phyloP scores from a whole-genome alignment of 208 protist genomes.

The Strigomonas galati region DNA sequence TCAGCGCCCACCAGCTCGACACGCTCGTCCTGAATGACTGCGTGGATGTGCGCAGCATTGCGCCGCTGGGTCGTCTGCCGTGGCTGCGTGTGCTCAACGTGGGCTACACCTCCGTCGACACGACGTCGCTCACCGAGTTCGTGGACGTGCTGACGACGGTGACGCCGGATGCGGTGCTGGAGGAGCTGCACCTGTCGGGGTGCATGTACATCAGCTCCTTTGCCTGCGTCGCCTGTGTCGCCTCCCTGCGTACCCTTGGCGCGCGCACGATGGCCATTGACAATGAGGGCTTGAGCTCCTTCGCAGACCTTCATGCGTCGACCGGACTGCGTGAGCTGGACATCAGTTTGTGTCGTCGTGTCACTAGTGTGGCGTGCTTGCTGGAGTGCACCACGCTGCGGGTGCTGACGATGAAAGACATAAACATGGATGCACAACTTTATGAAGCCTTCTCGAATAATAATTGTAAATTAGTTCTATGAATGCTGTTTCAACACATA shows the following conservation, averaged over 20 bases:
- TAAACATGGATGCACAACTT: too few species aligned
- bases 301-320: slow-evolving; percentile 2
- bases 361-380: slow-evolving; percentile 18
- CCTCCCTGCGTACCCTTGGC: slow-evolving; percentile 22
- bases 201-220: slow-evolving; percentile 30
- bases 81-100: slow-evolving; percentile 18
- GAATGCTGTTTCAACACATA: background rate
- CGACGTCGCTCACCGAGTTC: slow-evolving; percentile 22
- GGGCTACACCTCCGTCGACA: slow-evolving; percentile 28
- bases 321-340: slow-evolving; percentile 20
- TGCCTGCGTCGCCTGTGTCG: slow-evolving; percentile 18
- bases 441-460: too few species aligned
- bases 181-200: slow-evolving; percentile 19
- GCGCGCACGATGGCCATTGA: slow-evolving; percentile 12
- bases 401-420: background rate
- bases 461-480: too few species aligned
- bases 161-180: slow-evolving; percentile 1
- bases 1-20: slow-evolving; percentile 18
- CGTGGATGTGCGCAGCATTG: slow-evolving; percentile 25
- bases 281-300: slow-evolving; percentile 13
- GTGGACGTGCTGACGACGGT: slow-evolving; percentile 16
- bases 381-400: slow-evolving; percentile 8
- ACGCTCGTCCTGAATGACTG: slow-evolving; percentile 23
- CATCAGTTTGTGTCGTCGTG: slow-evolving; percentile 12
- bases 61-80: slow-evolving; percentile 19